These are phyloP conservation scores for Rhizopogon roseolus DNA, from an alignment of 768 basidiomycete genomes.

Conservation along the genomic window DNA sequence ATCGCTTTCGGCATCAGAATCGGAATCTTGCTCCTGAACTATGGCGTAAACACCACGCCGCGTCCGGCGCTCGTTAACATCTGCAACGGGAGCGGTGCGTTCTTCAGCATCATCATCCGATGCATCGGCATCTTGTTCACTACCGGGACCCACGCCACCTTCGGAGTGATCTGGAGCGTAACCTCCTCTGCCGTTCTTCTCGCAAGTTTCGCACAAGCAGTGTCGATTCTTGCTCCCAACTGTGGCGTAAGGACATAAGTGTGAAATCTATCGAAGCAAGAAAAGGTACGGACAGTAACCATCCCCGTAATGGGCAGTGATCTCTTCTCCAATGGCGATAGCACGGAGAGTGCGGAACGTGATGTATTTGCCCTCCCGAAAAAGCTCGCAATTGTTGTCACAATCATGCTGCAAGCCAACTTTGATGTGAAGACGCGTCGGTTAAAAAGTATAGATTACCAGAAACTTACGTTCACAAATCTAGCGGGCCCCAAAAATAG, in stretches of 20 bases:
- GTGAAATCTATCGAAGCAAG: constrained; percentile 13
- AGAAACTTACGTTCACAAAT: constrained; percentile 78
- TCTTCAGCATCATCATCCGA: constrained; percentile 37
- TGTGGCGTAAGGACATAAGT: constrained; percentile 25
- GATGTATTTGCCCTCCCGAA: constrained; percentile 85
- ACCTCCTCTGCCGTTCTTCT: constrained; percentile 68
- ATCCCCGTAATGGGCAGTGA: constrained; percentile 88
- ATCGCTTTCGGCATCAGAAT: constrained; percentile 54
- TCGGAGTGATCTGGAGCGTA: constrained; percentile 55
- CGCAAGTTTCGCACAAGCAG: constrained; percentile 86
- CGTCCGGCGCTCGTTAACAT: constrained; percentile 77
- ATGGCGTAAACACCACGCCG: constrained; percentile 80
- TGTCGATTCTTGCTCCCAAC: constrained; percentile 67
- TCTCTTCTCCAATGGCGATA: constrained; percentile 79
- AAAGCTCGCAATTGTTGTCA: constrained; percentile 83
- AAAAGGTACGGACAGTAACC: constrained; percentile 69
- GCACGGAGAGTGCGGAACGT: constrained; percentile 80
- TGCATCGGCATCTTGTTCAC: constrained; percentile 40
- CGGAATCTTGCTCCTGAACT: constrained; percentile 51
- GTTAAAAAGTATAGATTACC: neutral
- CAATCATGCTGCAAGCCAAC: constrained; percentile 70
- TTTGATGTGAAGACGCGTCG: constrained; percentile 8
- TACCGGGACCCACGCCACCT: constrained; percentile 42
- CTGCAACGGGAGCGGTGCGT: constrained; percentile 44
- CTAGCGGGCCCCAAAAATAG: constrained; percentile 88